These are phyloP conservation scores for Botrytis aclada DNA, from an alignment of 2,329 filamentous ascomycete genomes.

Conservation along the genomic window DNA sequence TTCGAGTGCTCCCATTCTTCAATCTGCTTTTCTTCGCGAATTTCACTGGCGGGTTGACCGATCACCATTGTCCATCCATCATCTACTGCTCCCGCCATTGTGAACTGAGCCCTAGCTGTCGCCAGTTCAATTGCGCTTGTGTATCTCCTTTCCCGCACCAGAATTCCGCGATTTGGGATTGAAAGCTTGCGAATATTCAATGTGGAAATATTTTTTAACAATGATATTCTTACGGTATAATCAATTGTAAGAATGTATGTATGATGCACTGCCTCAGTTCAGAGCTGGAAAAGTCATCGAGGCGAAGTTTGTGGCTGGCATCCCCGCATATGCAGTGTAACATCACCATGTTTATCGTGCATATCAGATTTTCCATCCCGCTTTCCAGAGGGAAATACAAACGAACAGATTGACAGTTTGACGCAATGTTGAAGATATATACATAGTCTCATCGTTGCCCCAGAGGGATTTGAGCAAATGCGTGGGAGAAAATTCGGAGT, in stretches of 20 bases:
- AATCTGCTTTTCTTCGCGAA: conserved; percentile 29
- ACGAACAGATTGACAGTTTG: not conserved
- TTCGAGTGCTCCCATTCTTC: conserved; percentile 28
- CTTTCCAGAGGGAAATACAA: not conserved
- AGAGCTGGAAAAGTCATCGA: not conserved
- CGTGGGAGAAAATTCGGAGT: not conserved
- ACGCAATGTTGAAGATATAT: not conserved
- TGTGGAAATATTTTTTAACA: not conserved
- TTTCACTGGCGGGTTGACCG: conserved; percentile 27
- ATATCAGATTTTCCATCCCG: not conserved
- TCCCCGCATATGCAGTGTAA: conserved; percentile 10
- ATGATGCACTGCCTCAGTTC: conserved; percentile 11
- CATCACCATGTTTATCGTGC: not conserved
- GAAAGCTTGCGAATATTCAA: not conserved
- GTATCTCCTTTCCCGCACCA: too few species aligned
- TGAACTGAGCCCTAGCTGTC: not conserved
- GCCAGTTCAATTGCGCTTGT: not conserved
- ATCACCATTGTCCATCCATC: conserved; percentile 29
- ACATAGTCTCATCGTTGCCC: not conserved
- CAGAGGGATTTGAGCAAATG: not conserved
- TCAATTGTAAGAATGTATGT: not conserved
- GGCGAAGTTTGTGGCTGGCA: conserved; percentile 9
- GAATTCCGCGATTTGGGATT: not conserved
- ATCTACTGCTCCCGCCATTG: conserved; percentile 16
- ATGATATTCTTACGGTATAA: not conserved